Percentiles rank a stretch among this genome's conserved stretches.
These are phyloP conservation scores for Pythium brassicae DNA, from an alignment of 352 stramenopile species.

Conservation along the genomic window DNA sequence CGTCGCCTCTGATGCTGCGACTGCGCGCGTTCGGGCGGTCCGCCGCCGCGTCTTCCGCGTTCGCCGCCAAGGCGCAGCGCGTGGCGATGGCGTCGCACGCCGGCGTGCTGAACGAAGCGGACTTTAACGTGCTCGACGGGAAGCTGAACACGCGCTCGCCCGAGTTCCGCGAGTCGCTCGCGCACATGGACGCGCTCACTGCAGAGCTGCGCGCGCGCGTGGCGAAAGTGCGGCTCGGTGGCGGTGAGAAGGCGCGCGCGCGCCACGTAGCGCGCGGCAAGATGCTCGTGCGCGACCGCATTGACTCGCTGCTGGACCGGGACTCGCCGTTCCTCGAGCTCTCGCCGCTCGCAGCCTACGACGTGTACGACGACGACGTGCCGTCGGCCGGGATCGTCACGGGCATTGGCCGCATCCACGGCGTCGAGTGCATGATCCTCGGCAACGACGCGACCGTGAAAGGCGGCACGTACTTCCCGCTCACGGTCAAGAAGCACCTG, in stretches of 20 bases:
- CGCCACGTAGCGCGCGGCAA: conserved; percentile 81
- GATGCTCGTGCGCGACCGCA: conserved; percentile 89
- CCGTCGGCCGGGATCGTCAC: conserved; percentile 88
- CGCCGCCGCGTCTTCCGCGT: conserved; percentile 1
- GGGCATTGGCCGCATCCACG: conserved; percentile 82
- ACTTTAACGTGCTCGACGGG: conserved; percentile 60
- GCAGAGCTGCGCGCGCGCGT: conserved; percentile 38
- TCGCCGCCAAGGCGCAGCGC: not conserved
- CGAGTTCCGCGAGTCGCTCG: conserved; percentile 50
- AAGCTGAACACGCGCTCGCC: conserved; percentile 54
- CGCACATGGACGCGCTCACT: conserved; percentile 56
- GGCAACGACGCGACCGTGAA: conserved; percentile 99
- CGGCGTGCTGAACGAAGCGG: conserved; percentile 22
- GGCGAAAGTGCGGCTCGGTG: conserved; percentile 46
- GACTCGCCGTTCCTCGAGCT: conserved; percentile 96
- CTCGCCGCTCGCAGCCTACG: conserved; percentile 82
- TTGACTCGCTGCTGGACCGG: conserved; percentile 92
- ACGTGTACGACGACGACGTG: conserved; percentile 83
- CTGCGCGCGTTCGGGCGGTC: conserved; percentile 12
- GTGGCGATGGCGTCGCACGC: conserved; percentile 33
- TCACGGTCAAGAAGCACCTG: conserved; percentile 98
- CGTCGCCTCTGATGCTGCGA: conserved; percentile 1
- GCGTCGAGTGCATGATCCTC: conserved; percentile 95
- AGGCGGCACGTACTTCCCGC: conserved; percentile 97
- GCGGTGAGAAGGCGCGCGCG: conserved; percentile 52